Conservation (phyloP, 768 basidiomycete genomes). For the Tricholoma terreum region DNA sequence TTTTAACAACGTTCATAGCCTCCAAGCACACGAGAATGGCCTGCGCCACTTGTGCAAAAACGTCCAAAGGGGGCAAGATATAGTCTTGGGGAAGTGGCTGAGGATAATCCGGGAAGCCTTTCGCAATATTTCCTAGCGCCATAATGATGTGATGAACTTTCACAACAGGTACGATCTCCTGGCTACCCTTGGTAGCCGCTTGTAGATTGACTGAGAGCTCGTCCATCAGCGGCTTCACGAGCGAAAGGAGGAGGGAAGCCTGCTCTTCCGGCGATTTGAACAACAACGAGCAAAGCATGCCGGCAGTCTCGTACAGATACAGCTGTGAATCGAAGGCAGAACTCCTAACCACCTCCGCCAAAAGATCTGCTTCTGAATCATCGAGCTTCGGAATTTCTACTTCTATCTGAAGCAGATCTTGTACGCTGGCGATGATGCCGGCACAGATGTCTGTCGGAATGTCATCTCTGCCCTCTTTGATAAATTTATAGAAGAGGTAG, state of each 20-base stretch:
- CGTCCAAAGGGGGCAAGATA: slow-evolving; percentile 65
- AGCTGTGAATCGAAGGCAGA: slow-evolving; percentile 86
- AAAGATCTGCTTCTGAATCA: slow-evolving; percentile 63
- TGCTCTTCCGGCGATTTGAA: slow-evolving; percentile 66
- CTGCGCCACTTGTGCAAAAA: slow-evolving; percentile 84
- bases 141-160: slow-evolving; percentile 91
- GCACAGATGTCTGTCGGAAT: slow-evolving; percentile 70
- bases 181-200: slow-evolving; percentile 50
- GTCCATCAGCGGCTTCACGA: slow-evolving; percentile 79
- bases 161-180: slow-evolving; percentile 76
- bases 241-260: slow-evolving; percentile 62
- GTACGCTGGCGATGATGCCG: slow-evolving; percentile 66
- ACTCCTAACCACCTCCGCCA: slow-evolving; percentile 77
- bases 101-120: slow-evolving; percentile 94
- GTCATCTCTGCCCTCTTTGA: slow-evolving; percentile 77
- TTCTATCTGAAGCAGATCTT: slow-evolving; percentile 75
- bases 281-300: slow-evolving; percentile 78
- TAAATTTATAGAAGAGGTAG: slow-evolving; percentile 92
- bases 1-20: slow-evolving; percentile 81
- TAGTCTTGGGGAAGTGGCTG: slow-evolving; percentile 63
- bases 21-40: slow-evolving; percentile 85
- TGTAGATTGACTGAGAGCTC: slow-evolving; percentile 61
- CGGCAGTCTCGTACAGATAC: slow-evolving; percentile 91
- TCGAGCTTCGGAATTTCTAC: slow-evolving; percentile 78
- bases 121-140: slow-evolving; percentile 91